These are phyloP conservation scores for Dalbergia oliveri DNA, from an alignment of 306 rosid genomes.

Conservation along the genomic window DNA sequence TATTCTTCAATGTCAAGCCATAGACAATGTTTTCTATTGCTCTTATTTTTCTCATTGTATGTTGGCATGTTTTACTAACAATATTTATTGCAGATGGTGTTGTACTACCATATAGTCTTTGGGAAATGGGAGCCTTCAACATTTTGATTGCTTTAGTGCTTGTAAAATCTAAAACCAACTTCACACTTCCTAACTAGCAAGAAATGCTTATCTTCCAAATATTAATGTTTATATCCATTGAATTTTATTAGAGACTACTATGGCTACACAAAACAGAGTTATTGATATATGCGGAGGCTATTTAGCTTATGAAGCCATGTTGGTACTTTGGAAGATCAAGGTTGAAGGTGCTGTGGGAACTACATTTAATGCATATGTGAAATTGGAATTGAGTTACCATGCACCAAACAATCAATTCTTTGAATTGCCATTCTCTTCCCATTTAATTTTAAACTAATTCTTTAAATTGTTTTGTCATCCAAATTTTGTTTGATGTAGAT, in stretches of 20 bases:
- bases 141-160: conserved; percentile 24
- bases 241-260: conserved; percentile 25
- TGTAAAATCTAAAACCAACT: conserved; percentile 12
- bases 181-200: not conserved
- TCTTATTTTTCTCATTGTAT: not conserved
- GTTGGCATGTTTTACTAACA: not conserved
- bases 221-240: not conserved
- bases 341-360: conserved; percentile 23
- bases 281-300: not conserved
- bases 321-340: not conserved
- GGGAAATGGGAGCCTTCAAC: not conserved
- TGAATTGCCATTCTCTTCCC: not conserved
- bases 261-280: conserved; percentile 24
- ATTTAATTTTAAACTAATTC: not conserved
- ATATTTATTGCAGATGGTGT: conserved; percentile 12
- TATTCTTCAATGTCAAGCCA: not conserved
- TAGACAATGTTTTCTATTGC: not conserved
- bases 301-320: not conserved
- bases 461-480: not conserved
- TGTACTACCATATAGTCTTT: conserved; percentile 5
- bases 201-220: not conserved
- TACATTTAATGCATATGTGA: not conserved
- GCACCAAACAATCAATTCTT: not conserved
- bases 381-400: not conserved
- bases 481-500: not conserved